A percentile compares a stretch with the other conserved stretches of the same genome.
phyloP scores from a whole-genome alignment of 2,329 filamentous ascomycete genomes.

The Venturia pyrina region DNA sequence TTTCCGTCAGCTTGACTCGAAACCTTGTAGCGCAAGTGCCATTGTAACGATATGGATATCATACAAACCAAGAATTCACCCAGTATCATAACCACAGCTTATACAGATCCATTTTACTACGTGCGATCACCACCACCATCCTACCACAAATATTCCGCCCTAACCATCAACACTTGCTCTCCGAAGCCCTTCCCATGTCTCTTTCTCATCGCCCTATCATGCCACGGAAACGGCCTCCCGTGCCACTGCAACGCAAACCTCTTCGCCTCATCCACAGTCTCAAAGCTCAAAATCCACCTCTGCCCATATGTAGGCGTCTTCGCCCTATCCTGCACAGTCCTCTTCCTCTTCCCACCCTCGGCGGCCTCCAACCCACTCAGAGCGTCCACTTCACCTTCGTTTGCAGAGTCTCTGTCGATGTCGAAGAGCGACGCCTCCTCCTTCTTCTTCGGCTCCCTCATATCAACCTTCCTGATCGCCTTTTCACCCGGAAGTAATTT shows the following conservation, averaged over 20 bases:
- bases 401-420: background rate
- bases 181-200: background rate
- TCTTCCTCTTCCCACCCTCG: background rate
- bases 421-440: background rate
- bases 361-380: background rate
- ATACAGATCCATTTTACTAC: background rate
- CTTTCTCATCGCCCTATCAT: background rate
- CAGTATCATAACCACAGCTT: background rate
- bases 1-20: no score
- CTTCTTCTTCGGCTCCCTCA: background rate
- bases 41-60: no score
- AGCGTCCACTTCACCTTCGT: background rate
- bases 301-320: constrained; percentile 16
- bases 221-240: constrained; percentile 28
- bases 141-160: constrained; percentile 11
- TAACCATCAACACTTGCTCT: background rate
- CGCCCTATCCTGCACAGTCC: background rate
- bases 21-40: no score
- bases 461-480: background rate
- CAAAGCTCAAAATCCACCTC: constrained; percentile 37
- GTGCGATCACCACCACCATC: background rate
- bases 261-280: constrained; percentile 39
- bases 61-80: no score
- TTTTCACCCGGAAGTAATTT: constrained; percentile 1
- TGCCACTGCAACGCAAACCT: constrained; percentile 40